phyloP scores from a whole-genome alignment of 2,329 filamentous ascomycete genomes.

The Bipolaris gigantea region DNA sequence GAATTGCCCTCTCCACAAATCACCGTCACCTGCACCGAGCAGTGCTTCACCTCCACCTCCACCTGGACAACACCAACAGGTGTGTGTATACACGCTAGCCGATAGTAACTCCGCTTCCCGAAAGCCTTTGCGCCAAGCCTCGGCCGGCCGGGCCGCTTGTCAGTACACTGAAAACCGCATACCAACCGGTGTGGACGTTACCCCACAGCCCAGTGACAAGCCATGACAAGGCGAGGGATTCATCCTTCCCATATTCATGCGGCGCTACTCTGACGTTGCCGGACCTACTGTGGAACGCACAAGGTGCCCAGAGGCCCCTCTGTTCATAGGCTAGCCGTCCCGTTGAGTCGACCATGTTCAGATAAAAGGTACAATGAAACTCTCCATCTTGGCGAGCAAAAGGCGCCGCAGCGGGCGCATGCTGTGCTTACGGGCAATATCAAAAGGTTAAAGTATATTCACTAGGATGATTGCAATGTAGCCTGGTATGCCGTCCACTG shows the following conservation, averaged over 20 bases:
- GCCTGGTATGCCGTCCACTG: not conserved
- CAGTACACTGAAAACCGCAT: not conserved
- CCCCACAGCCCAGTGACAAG: constrained; percentile 12
- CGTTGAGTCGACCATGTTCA: not conserved
- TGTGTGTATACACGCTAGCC: not conserved
- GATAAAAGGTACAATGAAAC: constrained; percentile 17
- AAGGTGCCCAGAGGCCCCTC: not conserved
- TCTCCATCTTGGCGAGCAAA: constrained; percentile 19
- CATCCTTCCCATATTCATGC: constrained; percentile 19
- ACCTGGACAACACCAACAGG: too few species aligned
- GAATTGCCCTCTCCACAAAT: too few species aligned
- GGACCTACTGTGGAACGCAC: constrained; percentile 25
- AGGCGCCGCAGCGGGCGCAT: constrained; percentile 13
- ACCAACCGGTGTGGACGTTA: constrained; percentile 13
- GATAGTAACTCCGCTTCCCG: not conserved
- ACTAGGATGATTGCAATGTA: not conserved
- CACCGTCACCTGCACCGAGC: not conserved
- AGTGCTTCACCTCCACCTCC: too few species aligned
- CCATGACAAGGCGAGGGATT: constrained; percentile 10
- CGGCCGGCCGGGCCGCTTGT: constrained; percentile 19
- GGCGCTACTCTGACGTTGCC: constrained; percentile 13
- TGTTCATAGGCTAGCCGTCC: not conserved
- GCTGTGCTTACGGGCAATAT: constrained; percentile 1
- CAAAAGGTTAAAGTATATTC: not conserved
- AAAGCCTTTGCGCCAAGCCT: not conserved